Conservation (phyloP, 108 stramenopile genomes). For the Cylindrotheca closterium region DNA sequence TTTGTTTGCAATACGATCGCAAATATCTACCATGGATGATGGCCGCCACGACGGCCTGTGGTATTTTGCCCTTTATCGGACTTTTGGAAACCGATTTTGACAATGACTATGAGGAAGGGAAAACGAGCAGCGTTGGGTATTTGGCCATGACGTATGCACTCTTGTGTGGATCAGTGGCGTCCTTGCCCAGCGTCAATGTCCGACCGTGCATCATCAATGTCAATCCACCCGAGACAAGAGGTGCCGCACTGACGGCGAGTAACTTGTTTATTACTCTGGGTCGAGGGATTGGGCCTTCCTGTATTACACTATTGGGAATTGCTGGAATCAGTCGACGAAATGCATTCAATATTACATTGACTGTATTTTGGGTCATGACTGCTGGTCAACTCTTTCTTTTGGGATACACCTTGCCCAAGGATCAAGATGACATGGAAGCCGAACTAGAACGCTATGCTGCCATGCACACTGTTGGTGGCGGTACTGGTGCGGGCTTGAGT, state of each 20-base stretch:
- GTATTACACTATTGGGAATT: conserved; percentile 47
- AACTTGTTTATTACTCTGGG: conserved; percentile 63
- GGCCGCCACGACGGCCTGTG: conserved; percentile 47
- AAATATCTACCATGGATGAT: conserved; percentile 58
- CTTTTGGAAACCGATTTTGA: conserved; percentile 50
- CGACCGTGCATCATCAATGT: conserved; percentile 73
- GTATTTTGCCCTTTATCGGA: conserved; percentile 56
- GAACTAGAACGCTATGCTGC: conserved; percentile 56
- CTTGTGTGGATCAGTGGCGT: conserved; percentile 51
- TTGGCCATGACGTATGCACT: conserved; percentile 44
- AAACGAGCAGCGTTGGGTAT: not conserved
- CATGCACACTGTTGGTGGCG: conserved; percentile 2
- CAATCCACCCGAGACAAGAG: conserved; percentile 76
- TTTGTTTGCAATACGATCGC: conserved; percentile 31
- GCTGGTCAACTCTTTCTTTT: conserved; percentile 51
- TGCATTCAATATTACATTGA: conserved; percentile 57
- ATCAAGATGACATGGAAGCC: conserved; percentile 69
- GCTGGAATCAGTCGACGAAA: conserved; percentile 36
- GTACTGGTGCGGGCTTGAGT: not conserved
- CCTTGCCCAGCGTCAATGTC: conserved; percentile 64
- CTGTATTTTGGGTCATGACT: conserved; percentile 56
- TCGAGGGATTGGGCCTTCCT: conserved; percentile 62
- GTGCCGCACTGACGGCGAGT: conserved; percentile 67
- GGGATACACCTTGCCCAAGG: conserved; percentile 51
- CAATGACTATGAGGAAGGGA: conserved; percentile 27